Conservation (phyloP, 768 basidiomycete genomes). For the Lentinula detonsa region DNA sequence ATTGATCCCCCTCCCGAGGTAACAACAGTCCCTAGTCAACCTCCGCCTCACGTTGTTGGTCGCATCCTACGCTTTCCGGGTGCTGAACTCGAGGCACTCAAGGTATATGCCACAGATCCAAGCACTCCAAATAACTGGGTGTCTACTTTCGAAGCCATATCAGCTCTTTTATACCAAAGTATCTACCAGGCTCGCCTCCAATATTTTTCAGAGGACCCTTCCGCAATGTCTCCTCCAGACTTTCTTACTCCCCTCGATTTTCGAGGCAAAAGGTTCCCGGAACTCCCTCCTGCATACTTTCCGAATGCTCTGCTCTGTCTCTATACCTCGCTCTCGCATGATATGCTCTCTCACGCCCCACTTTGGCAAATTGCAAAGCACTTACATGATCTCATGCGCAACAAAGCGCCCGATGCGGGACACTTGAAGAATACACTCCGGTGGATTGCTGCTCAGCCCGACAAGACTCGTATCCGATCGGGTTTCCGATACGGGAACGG, state of each 20-base stretch:
- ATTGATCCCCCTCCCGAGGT: background rate
- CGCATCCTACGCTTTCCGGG: slow-evolving; percentile 13
- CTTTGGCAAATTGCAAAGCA: slow-evolving; percentile 14
- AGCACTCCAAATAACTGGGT: slow-evolving; percentile 5
- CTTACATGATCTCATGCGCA: slow-evolving; percentile 12
- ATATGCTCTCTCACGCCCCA: slow-evolving; percentile 9
- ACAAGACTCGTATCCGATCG: slow-evolving; percentile 2
- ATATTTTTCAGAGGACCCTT: slow-evolving; percentile 5
- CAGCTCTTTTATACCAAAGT: slow-evolving; percentile 12
- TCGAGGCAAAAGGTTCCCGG: slow-evolving; percentile 6
- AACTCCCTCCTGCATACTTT: slow-evolving; percentile 8
- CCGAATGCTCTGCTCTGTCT: slow-evolving; percentile 10
- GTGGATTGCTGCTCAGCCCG: slow-evolving; percentile 14
- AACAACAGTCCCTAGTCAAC: background rate
- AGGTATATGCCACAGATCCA: slow-evolving; percentile 10
- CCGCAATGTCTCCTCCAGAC: slow-evolving; percentile 10
- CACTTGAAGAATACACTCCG: slow-evolving; percentile 8
- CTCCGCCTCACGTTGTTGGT: background rate
- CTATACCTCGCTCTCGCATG: slow-evolving; percentile 5
- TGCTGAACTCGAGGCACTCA: slow-evolving; percentile 1
- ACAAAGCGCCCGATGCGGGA: background rate
- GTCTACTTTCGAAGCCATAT: slow-evolving; percentile 13
- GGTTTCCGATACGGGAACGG: slow-evolving; percentile 13
- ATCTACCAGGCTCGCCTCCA: slow-evolving; percentile 12
- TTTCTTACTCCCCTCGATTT: slow-evolving; percentile 14